Evolutionary conservation across 2,329 filamentous ascomycete species (phyloP), one percentile per base, ranked within the genome.

Genomic region (Diaporthe helianthi): DNA sequence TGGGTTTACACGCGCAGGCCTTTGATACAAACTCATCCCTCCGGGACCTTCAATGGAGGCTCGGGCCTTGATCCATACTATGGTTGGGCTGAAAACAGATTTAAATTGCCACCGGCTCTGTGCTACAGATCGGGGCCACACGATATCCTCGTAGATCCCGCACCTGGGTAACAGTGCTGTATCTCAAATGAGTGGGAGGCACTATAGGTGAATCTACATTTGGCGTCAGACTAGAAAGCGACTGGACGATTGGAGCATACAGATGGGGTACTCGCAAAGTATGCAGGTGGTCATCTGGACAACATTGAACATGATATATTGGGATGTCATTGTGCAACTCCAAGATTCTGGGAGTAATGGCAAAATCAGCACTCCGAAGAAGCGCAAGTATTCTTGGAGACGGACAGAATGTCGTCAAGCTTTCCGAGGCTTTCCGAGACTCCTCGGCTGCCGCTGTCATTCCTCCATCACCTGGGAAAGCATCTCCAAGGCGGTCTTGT

Each of bases 341-440:
- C 38, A n/a, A 22, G 5, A 13, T 10, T 24, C 7, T 33, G 8
- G 1, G 41, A n/a, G 19, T 26, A 22, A 24, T 33, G 19, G 33
- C 10, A 31, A 33, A 29, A 46, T 4, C 15, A 47, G 29, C 1
- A 17, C 6, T 9, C 10, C 26, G 3, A n/a, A n/a, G 1, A 7
- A 7, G 33, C 9, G 7, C n/a, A 15, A 33, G 29, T 4, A 6
- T 31, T 19, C 22, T 2, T 13, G 2, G 17, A 61, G 58, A 47
- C 58, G 26, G 41, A 47, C 19, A 24, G 26, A 46, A 31, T 33
- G 1, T 17, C 26, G 9, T 29, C 41, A 47, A 61, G 58, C 41
- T 47, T 61, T 22, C 10, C 10, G 58, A 61, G 47, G 58, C 58
- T 61, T 61, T 61, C 58, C 41, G 47, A 61, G 26, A 33, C 24